A percentile compares a stretch with the other conserved stretches of the same genome.
These are phyloP conservation scores for Fraxinus sp. DNA, from an alignment of 305 asterid genomes.

Conservation along the genomic window DNA sequence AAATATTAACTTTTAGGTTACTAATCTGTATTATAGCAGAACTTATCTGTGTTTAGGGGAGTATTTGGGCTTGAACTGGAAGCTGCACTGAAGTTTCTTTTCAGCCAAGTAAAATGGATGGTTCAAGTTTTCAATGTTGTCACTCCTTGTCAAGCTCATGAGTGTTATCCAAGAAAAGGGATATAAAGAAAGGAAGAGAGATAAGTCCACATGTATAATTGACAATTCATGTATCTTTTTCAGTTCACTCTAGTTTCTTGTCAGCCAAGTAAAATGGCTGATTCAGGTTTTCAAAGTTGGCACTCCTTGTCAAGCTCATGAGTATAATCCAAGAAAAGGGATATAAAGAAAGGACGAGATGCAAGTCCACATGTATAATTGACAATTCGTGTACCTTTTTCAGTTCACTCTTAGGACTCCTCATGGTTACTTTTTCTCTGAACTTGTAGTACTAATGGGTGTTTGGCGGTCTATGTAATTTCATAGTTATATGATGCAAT, in stretches of 20 bases:
- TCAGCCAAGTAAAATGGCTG: not conserved
- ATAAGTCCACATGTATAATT: not conserved
- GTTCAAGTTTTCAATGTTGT: not conserved
- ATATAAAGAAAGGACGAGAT: not conserved
- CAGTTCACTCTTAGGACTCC: not conserved
- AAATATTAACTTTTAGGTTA: not conserved
- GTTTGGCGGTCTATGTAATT: not conserved
- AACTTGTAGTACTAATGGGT: not conserved
- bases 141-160: not conserved
- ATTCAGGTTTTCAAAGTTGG: not conserved
- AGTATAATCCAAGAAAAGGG: not conserved
- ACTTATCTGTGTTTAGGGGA: not conserved
- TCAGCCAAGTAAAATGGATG: not conserved
- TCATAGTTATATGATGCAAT: conserved; percentile 2
- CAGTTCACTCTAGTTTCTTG: not conserved
- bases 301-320: not conserved
- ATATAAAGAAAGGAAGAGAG: not conserved
- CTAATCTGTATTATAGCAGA: not conserved
- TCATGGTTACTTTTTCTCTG: not conserved
- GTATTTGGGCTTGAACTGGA: not conserved
- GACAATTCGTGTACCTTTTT: not conserved
- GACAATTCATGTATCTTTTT: not conserved
- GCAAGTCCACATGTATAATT: not conserved
- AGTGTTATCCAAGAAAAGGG: not conserved
- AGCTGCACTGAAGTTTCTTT: not conserved